These are phyloP conservation scores for Isochrysis galbana DNA, from an alignment of 78 protist species.

Conservation along the genomic window DNA sequence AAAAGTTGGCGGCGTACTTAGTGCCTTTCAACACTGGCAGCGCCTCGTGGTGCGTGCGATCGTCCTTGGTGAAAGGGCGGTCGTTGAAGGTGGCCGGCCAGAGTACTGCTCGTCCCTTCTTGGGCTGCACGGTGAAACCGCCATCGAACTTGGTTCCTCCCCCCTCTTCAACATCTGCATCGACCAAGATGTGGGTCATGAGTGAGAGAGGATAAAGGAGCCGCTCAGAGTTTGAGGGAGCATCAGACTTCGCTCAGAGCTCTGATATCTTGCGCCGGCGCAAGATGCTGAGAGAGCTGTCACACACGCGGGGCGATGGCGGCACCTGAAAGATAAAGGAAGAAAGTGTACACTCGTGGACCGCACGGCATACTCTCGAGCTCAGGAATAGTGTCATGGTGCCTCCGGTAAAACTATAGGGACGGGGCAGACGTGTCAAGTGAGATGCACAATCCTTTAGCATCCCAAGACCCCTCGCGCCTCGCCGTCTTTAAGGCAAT, in stretches of 20 bases:
- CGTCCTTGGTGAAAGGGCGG: not conserved
- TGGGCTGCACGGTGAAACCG: slow-evolving; percentile 27
- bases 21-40: not conserved
- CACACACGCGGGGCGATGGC: too few relatives aligned
- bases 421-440: too few relatives aligned
- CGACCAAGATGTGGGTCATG: too few relatives aligned
- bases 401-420: slow-evolving; percentile 7
- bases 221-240: too few relatives aligned
- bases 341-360: not conserved
- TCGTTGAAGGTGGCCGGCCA: not conserved
- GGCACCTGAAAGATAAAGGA: not conserved
- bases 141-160: not conserved
- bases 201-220: too few relatives aligned
- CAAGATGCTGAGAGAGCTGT: too few relatives aligned
- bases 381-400: not conserved
- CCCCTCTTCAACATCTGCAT: slow-evolving; percentile 10
- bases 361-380: not conserved
- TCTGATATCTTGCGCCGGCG: too few relatives aligned
- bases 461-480: too few relatives aligned
- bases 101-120: not conserved
- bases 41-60: slow-evolving; percentile 7
- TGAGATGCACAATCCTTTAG: too few relatives aligned
- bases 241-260: too few relatives aligned
- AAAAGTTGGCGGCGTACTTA: slow-evolving; percentile 14
- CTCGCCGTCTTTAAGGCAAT: too few relatives aligned